Evolutionary conservation across 345 rosid species (phyloP), one percentile per base, ranked within the genome.

Genomic region (Eutrema japonicum): DNA sequence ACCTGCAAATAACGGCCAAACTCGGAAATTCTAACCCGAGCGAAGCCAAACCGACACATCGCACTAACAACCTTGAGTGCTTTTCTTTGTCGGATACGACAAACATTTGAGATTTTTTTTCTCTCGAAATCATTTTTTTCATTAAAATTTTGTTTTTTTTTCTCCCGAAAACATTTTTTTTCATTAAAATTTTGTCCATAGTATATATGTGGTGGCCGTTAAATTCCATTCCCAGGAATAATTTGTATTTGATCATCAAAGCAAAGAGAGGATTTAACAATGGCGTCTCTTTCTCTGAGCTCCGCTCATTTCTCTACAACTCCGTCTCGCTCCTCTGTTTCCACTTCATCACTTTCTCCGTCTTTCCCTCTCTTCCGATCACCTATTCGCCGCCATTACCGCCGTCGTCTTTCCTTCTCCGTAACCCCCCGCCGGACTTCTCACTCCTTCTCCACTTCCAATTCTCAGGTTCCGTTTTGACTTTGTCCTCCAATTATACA

Each of bases 311-410:
- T 61, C 51, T 76, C 73, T 52, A 63, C 73, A 45, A 74, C 57
- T 52, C 59, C 68, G 30, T 46, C 66, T 62, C 80, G 35, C 43
- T 79, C 67, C 77, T 43, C 58, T 27, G 58, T 51, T 42, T 64
- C 73, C 29, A 70, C 68, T 79, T 55, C 75, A 54, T 76, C 68
- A 45, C 68, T 76, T 30, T 64, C 81, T 63, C 77, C 81, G 60
- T 72, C 29, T 79, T 80, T 52, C 51, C 63, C 35, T 77, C 86
- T 38, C 38, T 64, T 16, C 22, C 55, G 14, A 52, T 61, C 79
- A 45, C 64, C 77, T 35, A 67, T 62, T 40, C 67, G 54, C 18
- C 78, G 27, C 50, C 78, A 16, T 47, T 55, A 29, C 57, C 62
- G 30, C 8, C 43, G 64, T 63, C 73, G 41, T 64, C 78, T 74